A percentile compares a stretch with the other conserved stretches of the same genome.
These are phyloP conservation scores for Tulasnella sp. DNA, from an alignment of 768 basidiomycete genomes.

Conservation along the genomic window DNA sequence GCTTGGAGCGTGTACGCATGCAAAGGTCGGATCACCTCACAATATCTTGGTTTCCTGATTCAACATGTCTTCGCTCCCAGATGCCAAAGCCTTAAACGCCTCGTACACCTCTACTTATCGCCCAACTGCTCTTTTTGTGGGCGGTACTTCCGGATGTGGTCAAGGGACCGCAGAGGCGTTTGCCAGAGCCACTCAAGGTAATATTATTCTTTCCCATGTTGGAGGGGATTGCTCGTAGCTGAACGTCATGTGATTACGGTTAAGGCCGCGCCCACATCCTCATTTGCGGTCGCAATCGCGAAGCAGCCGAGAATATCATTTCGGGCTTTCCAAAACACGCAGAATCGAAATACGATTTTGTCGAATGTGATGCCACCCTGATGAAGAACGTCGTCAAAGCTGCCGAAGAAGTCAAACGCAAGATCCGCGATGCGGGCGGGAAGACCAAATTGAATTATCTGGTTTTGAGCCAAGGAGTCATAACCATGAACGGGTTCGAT, in stretches of 20 bases:
- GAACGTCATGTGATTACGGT: background rate
- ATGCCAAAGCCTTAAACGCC: conserved; percentile 29
- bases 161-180: conserved; percentile 34
- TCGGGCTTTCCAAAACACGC: conserved; percentile 34
- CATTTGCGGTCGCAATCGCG: conserved; percentile 38
- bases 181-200: conserved; percentile 34
- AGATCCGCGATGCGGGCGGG: background rate
- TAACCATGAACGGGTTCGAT: conserved; percentile 31
- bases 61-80: conserved; percentile 26
- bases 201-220: background rate
- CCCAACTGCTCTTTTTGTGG: conserved; percentile 36
- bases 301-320: conserved; percentile 38
- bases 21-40: background rate
- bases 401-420: conserved; percentile 8
- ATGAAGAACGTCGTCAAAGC: conserved; percentile 38
- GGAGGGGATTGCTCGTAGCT: background rate
- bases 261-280: conserved; percentile 36
- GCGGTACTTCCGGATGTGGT: conserved; percentile 36
- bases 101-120: conserved; percentile 28
- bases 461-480: conserved; percentile 34
- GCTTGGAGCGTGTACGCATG: background rate
- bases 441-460: conserved; percentile 31
- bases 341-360: conserved; percentile 42
- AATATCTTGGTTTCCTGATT: background rate
- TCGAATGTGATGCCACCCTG: conserved; percentile 40